These are phyloP conservation scores for Rhizopogon roseolus DNA, from an alignment of 768 basidiomycete genomes.

Conservation along the genomic window DNA sequence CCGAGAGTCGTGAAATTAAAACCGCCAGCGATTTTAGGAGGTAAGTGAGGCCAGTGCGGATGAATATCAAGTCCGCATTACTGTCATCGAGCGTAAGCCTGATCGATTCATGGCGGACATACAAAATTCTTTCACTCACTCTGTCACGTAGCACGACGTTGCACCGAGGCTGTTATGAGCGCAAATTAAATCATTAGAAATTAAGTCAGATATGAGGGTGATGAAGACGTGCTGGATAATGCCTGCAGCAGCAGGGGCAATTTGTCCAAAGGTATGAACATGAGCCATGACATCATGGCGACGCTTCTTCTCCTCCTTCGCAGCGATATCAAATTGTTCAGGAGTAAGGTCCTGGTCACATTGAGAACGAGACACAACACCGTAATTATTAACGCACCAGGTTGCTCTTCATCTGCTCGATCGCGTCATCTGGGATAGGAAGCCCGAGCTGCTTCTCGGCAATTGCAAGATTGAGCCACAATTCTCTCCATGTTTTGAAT, in stretches of 20 bases:
- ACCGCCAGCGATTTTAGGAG: constrained; percentile 85
- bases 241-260: constrained; percentile 91
- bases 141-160: constrained; percentile 98
- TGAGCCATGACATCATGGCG: constrained; percentile 99
- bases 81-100: constrained; percentile 33
- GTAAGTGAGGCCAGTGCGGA: constrained; percentile 80
- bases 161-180: constrained; percentile 68
- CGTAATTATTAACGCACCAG: constrained; percentile 44
- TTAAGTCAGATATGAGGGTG: constrained; percentile 3
- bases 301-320: constrained; percentile 92
- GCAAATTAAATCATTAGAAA: constrained; percentile 6
- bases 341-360: constrained; percentile 68
- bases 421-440: constrained; percentile 83
- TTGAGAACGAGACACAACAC: constrained; percentile 5
- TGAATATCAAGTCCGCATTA: constrained; percentile 97
- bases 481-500: constrained; percentile 89
- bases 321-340: constrained; percentile 88
- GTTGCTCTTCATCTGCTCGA: constrained; percentile 92
- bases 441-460: constrained; percentile 96
- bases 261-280: constrained; percentile 93
- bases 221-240: constrained; percentile 77
- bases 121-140: constrained; percentile 52
- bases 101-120: background rate
- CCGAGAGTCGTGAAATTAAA: constrained; percentile 83
- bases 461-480: constrained; percentile 95